Evolutionary conservation across 2,329 filamentous ascomycete species (phyloP), one percentile per base, ranked within the genome.

Genomic region (Colletotrichum camelliae): DNA sequence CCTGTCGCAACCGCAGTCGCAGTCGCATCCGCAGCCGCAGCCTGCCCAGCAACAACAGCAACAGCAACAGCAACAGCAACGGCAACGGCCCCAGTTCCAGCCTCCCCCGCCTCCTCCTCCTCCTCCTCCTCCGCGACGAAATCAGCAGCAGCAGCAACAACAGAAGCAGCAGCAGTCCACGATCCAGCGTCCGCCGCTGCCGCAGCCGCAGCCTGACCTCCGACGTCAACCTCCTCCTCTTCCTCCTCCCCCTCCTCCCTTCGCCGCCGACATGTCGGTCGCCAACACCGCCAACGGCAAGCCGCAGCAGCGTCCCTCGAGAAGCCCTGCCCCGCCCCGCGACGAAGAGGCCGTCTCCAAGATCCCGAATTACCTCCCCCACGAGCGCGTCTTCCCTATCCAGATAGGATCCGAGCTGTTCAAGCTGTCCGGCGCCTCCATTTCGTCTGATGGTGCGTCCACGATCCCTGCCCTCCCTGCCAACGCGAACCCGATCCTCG

Each of bases 321-420:
- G 33, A 52, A 76, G 58, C 57, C 48, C 62, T 78, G 80, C 72
- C 77, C 77, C 67, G 79, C 77, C 78, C 65, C 78, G 57, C 61
- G 70, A 80, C 37, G 84, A 85, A 67, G 77, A 79, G n/a, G 81
- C 77, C 74, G 82, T 89, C 70, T 82, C 83, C 77, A 86, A 86
- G 78, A 92, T 92, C 64, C 90, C 90, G 31, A 86, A 85, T 61
- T 88, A 92, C 68, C 87, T 95, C 21, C 93, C 93, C 4, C 92
- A 93, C 78, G 92, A 94, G 81, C 92, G 93, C 79, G 93, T 95
- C 21, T 95, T 95, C 77, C 93, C 93, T 3, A 93, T 95, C 76
- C 93, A 95, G 84, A 94, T 95, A 79, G 93, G 93, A 21, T 91
- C 91, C 18, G 91, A 94, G 84, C 85, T 95, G 67, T 95, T 95